Evolutionary conservation across 2,329 filamentous ascomycete species (phyloP).

Genomic region (Reticulascus tulasneorum): DNA sequence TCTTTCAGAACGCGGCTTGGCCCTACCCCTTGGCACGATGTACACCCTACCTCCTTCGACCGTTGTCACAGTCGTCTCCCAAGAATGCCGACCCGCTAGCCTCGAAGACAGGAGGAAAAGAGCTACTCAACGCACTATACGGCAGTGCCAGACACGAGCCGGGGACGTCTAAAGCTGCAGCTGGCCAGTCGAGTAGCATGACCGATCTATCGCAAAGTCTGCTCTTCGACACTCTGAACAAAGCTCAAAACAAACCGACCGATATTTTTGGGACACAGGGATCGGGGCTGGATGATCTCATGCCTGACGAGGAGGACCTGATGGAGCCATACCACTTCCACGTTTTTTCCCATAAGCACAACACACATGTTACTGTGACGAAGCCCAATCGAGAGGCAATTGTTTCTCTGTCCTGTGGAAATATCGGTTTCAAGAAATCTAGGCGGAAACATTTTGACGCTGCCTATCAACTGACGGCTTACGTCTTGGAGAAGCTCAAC

Average conservation of each 20-base stretch:
- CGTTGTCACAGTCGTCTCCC: constrained; percentile 35
- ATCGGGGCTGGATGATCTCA: constrained; percentile 17
- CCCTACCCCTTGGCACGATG: constrained; percentile 12
- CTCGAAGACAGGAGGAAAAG: constrained; percentile 10
- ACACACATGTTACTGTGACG: constrained; percentile 89
- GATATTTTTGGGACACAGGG: not conserved
- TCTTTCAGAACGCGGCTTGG: constrained; percentile 23
- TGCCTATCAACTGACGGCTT: constrained; percentile 83
- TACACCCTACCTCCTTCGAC: constrained; percentile 21
- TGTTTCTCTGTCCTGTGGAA: constrained; percentile 75
- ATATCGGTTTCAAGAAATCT: constrained; percentile 86
- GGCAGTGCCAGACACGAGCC: not conserved
- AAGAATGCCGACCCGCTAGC: constrained; percentile 18
- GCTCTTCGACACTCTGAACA: constrained; percentile 33
- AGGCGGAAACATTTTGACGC: constrained; percentile 82
- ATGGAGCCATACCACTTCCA: constrained; percentile 78
- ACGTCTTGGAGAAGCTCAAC: constrained; percentile 78
- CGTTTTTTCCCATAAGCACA: constrained; percentile 85
- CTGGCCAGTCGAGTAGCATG: constrained; percentile 17
- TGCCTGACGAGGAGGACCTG: constrained; percentile 27
- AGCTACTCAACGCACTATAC: constrained; percentile 16
- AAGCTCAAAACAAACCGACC: constrained; percentile 18
- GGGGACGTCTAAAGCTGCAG: not conserved
- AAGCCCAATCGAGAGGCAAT: constrained; percentile 76
- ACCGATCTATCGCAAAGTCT: constrained; percentile 31